phyloP scores from a whole-genome alignment of 768 basidiomycete genomes.

The Mycena epipterygia region DNA sequence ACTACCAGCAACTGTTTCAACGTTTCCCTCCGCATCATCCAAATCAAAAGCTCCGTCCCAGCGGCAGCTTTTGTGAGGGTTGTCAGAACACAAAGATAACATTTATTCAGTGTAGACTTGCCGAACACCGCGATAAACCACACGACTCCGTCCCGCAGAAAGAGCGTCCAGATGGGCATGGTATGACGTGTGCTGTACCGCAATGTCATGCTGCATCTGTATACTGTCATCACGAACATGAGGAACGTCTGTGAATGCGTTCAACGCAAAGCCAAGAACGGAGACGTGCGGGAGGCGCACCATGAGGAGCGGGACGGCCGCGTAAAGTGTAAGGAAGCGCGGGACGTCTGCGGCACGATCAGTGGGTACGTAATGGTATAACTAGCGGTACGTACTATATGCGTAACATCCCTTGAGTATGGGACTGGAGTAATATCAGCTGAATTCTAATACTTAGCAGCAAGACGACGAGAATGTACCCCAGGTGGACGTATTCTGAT shows the following conservation, averaged over 20 bases:
- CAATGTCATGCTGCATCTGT: slow-evolving; percentile 3
- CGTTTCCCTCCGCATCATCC: slow-evolving; percentile 21
- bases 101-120: background rate
- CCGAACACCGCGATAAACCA: slow-evolving; percentile 22
- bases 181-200: too few species aligned
- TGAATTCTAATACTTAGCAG: background rate
- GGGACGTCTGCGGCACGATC: background rate
- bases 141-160: slow-evolving; percentile 15
- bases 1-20: slow-evolving; percentile 23
- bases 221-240: slow-evolving; percentile 23
- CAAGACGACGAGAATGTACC: background rate
- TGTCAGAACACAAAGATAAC: too few species aligned
- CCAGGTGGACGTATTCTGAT: slow-evolving; percentile 24
- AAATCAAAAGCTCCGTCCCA: slow-evolving; percentile 13
- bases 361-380: background rate
- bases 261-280: background rate
- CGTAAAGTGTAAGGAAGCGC: background rate
- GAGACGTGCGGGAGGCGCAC: too few species aligned
- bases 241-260: slow-evolving; percentile 9
- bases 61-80: too few species aligned
- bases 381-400: background rate
- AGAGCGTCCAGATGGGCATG: slow-evolving; percentile 7
- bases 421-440: background rate
- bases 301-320: too few species aligned
- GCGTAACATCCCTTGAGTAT: slow-evolving; percentile 15